Conservation (phyloP, 352 stramenopile species). For the Globisporangium nodosum region DNA sequence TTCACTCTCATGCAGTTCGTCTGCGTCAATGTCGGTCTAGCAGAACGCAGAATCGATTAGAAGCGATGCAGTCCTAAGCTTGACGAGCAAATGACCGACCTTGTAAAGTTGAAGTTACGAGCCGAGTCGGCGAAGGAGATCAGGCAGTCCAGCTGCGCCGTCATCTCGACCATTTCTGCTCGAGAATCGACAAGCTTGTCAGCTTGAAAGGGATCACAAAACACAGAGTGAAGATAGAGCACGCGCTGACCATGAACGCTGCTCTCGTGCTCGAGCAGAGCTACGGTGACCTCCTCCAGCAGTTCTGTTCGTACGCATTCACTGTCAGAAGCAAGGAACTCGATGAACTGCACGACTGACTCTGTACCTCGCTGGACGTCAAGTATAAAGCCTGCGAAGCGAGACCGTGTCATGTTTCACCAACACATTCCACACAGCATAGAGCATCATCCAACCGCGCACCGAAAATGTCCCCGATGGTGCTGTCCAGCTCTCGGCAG, state of each 20-base stretch:
- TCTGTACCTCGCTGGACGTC: constrained; percentile 68
- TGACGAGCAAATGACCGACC: constrained; percentile 16
- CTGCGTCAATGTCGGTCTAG: constrained; percentile 45
- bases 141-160: constrained; percentile 68
- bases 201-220: background rate
- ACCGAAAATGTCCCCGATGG: constrained; percentile 83
- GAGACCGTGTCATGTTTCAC: constrained; percentile 1
- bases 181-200: background rate
- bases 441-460: background rate
- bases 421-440: background rate
- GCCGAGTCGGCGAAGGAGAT: constrained; percentile 59
- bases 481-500: constrained; percentile 74
- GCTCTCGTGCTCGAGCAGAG: constrained; percentile 62
- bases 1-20: constrained; percentile 43
- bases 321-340: background rate
- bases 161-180: constrained; percentile 64
- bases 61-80: background rate
- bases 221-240: background rate
- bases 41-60: background rate
- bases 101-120: constrained; percentile 68
- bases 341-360: background rate
- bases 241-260: constrained; percentile 46
- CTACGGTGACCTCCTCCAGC: constrained; percentile 67
- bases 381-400: constrained; percentile 58
- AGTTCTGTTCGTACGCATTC: constrained; percentile 32